Conservation (phyloP, 441 rosid genomes). For the Capsella rubella region DNA sequence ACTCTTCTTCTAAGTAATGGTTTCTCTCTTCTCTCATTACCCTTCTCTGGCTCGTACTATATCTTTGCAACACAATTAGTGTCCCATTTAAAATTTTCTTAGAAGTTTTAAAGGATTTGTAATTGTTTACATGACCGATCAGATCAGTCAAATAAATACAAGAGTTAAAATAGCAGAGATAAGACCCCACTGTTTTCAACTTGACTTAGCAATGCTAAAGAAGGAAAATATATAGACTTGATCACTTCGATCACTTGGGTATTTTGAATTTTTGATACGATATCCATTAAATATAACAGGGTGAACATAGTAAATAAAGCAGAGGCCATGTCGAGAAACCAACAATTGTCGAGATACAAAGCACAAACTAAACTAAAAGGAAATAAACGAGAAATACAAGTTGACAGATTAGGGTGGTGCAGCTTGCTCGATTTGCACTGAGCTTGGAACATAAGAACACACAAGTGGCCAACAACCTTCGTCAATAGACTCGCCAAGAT, state of each 20-base stretch:
- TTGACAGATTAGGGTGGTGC: neutral
- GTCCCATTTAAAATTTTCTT: neutral
- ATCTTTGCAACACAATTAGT: conserved; percentile 18
- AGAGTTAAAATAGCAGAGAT: neutral
- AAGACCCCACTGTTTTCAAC: neutral
- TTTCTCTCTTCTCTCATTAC: neutral
- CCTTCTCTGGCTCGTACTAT: neutral
- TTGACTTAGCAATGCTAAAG: neutral
- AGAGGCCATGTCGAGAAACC: neutral
- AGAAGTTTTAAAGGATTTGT: conserved; percentile 5
- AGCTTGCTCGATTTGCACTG: neutral
- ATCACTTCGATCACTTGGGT: no score
- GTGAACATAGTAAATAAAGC: neutral
- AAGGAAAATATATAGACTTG: no score
- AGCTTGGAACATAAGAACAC: neutral
- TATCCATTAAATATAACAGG: neutral
- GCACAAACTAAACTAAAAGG: no score
- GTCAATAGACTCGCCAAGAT: neutral
- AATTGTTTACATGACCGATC: conserved; percentile 7
- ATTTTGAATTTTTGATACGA: no score
- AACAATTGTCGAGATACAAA: no score
- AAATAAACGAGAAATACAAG: no score
- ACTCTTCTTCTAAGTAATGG: conserved; percentile 48
- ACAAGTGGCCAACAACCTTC: neutral
- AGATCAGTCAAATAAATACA: neutral